Evolutionary conservation across 306 rosid genomes (phyloP), one percentile per base, ranked within the genome.

Genomic region (Pterocarpus macrocarpus): DNA sequence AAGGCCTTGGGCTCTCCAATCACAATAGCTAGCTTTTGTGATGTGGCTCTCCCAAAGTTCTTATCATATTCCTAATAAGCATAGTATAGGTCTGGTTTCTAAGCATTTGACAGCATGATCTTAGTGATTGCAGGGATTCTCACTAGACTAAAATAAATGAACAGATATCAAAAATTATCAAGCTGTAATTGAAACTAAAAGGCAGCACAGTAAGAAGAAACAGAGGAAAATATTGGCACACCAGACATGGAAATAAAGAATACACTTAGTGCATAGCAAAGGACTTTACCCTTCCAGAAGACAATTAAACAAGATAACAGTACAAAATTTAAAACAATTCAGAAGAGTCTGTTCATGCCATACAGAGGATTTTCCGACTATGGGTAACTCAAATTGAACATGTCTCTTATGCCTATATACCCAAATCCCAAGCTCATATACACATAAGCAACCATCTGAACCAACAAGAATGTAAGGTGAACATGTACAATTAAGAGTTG

Each of bases 71-170:
- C 15, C 32, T 12, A 53, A 8, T 53, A 68, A 63, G 32, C 63
- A 32, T 34, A 17, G 47, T 44, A 33, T 13, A 35, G 50, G 7
- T 44, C 52, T 49, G 62, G 44, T 50, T 62, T 77, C 73, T 52
- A 43, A 41, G 55, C 68, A 82, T 50, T 14, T 49, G 55, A 62
- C 73, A 34, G 30, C 15, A 63, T 64, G 49, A 17, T 33, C 62
- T 71, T 64, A 64, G 7, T 65, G n/a, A 73, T 49, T 3, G 41
- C 69, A 73, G 35, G 45, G 59, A 61, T 69, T 69, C 61, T 50
- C 63, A 39, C 9, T 30, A 39, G 50, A 75, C 53, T 15, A 7
- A 12, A 13, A 58, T 22, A 69, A 39, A 30, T 33, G 38, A 13
- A 38, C 52, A 12, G 62, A 61, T 28, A 41, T 35, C 28, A 30